A percentile compares a stretch with the other conserved stretches of the same genome.
These are phyloP conservation scores for Turnera subulata DNA, from an alignment of 345 rosid species.

Conservation along the genomic window DNA sequence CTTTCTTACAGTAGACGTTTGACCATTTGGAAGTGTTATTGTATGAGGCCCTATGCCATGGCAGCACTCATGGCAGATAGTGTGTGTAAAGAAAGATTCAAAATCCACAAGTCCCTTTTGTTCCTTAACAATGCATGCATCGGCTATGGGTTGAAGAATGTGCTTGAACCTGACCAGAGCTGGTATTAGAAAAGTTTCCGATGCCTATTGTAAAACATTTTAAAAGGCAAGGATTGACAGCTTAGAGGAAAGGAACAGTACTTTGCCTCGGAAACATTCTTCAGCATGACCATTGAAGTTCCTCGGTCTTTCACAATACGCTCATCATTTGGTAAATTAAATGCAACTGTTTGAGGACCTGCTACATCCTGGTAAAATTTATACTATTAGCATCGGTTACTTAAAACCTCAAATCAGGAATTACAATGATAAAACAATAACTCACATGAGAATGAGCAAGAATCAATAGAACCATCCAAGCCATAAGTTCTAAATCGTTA, in stretches of 20 bases:
- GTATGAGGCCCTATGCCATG: slow-evolving; percentile 97
- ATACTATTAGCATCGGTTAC: slow-evolving; percentile 14
- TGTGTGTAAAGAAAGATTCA: slow-evolving; percentile 93
- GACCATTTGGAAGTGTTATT: slow-evolving; percentile 83
- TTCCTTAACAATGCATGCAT: slow-evolving; percentile 56
- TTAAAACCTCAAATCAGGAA: not conserved
- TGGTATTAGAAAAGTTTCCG: not conserved
- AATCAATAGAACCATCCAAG: too few species aligned
- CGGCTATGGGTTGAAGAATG: slow-evolving; percentile 82
- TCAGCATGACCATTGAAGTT: slow-evolving; percentile 95
- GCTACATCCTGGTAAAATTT: slow-evolving; percentile 64
- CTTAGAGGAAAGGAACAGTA: slow-evolving; percentile 26
- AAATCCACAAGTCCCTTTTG: slow-evolving; percentile 80
- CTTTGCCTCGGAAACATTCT: slow-evolving; percentile 89
- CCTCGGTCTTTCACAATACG: slow-evolving; percentile 84
- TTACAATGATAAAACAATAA: not conserved
- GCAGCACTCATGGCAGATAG: slow-evolving; percentile 93
- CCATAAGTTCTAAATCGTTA: too few species aligned
- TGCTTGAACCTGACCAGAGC: slow-evolving; percentile 62
- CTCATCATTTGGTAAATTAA: slow-evolving; percentile 91
- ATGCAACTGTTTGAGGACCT: slow-evolving; percentile 97
- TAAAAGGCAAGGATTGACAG: not conserved
- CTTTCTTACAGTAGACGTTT: slow-evolving; percentile 79
- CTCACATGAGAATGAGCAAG: not conserved
- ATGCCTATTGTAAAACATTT: too few species aligned